Conservation (phyloP, 192 early-diverging fungal genomes). For the Rhizophagus clarus region DNA sequence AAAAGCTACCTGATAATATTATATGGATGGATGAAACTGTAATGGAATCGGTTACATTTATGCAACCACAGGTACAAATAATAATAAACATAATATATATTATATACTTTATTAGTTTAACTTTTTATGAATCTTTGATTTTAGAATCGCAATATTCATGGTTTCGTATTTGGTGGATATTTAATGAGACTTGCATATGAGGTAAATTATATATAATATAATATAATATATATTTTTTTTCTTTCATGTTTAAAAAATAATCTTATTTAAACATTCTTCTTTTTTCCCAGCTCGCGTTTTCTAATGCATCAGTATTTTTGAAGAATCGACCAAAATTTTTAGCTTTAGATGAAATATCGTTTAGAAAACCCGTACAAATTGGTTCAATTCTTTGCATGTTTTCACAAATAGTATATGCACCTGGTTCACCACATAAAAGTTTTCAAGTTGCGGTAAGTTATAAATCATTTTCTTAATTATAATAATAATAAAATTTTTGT, state of each 20-base stretch:
- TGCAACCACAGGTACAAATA: conserved; percentile 78
- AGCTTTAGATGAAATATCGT: conserved; percentile 76
- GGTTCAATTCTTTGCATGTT: conserved; percentile 74
- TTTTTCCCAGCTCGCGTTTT: conserved; percentile 60
- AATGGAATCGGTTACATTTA: conserved; percentile 69
- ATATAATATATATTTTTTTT: no score
- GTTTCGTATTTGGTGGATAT: conserved; percentile 79
- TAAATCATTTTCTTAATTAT: conserved; percentile 4
- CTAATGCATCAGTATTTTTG: conserved; percentile 72
- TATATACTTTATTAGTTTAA: not conserved
- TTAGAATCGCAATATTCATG: conserved; percentile 20
- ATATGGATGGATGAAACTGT: conserved; percentile 79
- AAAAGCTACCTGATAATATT: conserved; percentile 46
- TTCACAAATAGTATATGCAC: conserved; percentile 78
- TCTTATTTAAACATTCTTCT: not conserved
- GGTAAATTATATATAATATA: not conserved
- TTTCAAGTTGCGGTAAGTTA: conserved; percentile 59
- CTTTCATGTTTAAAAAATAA: not conserved
- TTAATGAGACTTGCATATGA: conserved; percentile 88
- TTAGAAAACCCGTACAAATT: conserved; percentile 84
- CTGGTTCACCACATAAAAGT: conserved; percentile 51
- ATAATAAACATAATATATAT: conserved; percentile 39
- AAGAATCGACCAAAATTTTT: conserved; percentile 57
- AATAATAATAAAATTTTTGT: conserved; percentile 5
- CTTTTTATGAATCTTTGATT: not conserved